Percentiles rank a stretch among this genome's conserved stretches.
These are phyloP conservation scores for Epichloe coenophiala DNA, from an alignment of 2,329 filamentous ascomycete genomes.

Conservation along the genomic window DNA sequence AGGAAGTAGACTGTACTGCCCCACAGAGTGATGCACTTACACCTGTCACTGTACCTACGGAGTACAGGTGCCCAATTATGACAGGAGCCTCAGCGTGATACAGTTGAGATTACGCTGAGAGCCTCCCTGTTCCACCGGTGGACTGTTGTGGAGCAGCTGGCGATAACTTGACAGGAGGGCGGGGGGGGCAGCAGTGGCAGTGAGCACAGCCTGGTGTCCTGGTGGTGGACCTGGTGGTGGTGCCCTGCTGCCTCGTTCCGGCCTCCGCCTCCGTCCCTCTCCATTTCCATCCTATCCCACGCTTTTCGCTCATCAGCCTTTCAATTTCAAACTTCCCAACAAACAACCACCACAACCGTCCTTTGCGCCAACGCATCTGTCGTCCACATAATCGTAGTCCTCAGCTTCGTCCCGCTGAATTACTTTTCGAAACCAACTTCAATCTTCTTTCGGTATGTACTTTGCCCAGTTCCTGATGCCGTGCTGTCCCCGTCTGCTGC, in stretches of 20 bases:
- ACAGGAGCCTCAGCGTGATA: neutral
- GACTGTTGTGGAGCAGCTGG: neutral
- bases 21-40: too few relatives aligned
- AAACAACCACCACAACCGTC: constrained; percentile 8
- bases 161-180: neutral
- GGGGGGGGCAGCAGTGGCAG: neutral
- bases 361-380: constrained; percentile 8
- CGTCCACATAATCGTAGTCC: constrained; percentile 7
- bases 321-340: constrained; percentile 16
- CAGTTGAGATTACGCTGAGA: neutral
- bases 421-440: neutral
- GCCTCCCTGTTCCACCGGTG: neutral
- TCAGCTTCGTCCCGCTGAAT: neutral
- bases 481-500: constrained; percentile 6
- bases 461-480: constrained; percentile 4
- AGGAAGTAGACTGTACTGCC: neutral
- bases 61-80: neutral
- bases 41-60: too few relatives aligned
- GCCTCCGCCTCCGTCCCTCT: constrained; percentile 13
- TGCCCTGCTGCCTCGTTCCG: constrained; percentile 7
- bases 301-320: constrained; percentile 20
- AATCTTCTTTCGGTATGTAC: constrained; percentile 5
- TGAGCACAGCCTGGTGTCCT: neutral
- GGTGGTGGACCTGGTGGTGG: neutral
- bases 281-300: constrained; percentile 16